A percentile compares a stretch with the other conserved stretches of the same genome.
Evolutionary conservation across 345 rosid species (phyloP).

Genomic region (Leavenworthia alabamica): DNA sequence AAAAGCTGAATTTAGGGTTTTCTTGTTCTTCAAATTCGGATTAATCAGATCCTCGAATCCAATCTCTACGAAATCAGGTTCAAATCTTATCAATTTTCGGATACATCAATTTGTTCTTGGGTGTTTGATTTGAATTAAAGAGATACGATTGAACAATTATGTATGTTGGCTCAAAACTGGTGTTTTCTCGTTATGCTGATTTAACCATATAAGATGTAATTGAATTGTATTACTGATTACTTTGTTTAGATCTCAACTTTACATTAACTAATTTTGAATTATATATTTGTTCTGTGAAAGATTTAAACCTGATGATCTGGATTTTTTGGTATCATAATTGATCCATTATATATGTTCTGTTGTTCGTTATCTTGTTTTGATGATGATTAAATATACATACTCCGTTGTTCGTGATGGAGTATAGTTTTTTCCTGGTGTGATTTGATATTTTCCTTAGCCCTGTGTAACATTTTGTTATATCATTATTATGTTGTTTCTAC

Average conservation of each 20-base stretch:
- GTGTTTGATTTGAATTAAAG: background rate
- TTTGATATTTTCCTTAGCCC: no score
- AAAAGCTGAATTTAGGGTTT: no score
- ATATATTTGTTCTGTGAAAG: background rate
- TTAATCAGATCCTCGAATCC: no score
- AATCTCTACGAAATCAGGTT: no score
- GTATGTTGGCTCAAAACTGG: background rate
- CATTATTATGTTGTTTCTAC: background rate
- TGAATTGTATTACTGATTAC: background rate
- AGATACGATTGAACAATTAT: background rate
- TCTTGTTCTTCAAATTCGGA: no score
- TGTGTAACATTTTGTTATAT: no score
- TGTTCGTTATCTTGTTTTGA: no score
- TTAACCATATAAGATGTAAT: background rate
- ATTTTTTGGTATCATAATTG: no score
- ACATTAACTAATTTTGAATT: background rate
- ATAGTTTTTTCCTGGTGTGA: no score
- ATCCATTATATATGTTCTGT: no score
- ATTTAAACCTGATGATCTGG: background rate
- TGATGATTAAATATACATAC: no score
- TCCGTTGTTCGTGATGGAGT: background rate
- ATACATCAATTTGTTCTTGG: background rate
- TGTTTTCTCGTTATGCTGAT: background rate
- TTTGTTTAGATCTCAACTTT: background rate
- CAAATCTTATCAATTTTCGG: no score